Conservation (phyloP, 148 eudicot genomes). For the Limonium bicolor region DNA sequence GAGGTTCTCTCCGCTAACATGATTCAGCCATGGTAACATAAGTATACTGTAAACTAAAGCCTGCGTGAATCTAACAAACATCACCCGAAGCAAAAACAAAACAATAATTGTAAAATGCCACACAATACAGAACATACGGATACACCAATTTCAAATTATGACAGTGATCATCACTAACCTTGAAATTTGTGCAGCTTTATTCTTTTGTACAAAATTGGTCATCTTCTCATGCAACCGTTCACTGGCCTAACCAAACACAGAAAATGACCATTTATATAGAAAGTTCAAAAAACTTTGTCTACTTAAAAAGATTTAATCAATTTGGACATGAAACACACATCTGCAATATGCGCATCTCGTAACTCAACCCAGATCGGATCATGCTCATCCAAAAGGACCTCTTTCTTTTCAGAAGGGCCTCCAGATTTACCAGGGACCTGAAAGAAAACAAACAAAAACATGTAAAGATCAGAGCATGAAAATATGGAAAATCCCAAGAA, state of each 20-base stretch:
- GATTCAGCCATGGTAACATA: no score
- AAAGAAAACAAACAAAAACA: constrained; percentile 5
- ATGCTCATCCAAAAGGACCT: constrained; percentile 90
- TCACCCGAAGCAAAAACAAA: not conserved
- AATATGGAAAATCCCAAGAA: not conserved
- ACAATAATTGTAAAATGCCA: no score
- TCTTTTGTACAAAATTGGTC: constrained; percentile 70
- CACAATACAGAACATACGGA: no score
- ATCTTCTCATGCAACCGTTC: constrained; percentile 84
- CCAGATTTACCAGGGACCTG: constrained; percentile 80
- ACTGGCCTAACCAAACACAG: constrained; percentile 59
- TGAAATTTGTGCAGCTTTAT: constrained; percentile 88
- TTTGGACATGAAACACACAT: constrained; percentile 34
- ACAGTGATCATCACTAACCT: constrained; percentile 30
- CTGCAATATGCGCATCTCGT: constrained; percentile 91
- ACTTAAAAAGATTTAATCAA: not conserved
- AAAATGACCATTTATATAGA: constrained; percentile 13
- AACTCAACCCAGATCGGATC: constrained; percentile 97
- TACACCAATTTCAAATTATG: not conserved
- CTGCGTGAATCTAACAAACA: no score
- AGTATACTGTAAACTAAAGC: no score
- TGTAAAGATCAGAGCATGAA: constrained; percentile 1
- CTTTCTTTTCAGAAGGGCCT: constrained; percentile 72
- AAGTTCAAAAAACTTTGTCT: constrained; percentile 12
- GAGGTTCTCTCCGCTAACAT: no score